A percentile compares a stretch with the other conserved stretches of the same genome.
Conservation (phyloP, 1,284 basidiomycete genomes). For the Pseudozyma tsukubaensis region DNA sequence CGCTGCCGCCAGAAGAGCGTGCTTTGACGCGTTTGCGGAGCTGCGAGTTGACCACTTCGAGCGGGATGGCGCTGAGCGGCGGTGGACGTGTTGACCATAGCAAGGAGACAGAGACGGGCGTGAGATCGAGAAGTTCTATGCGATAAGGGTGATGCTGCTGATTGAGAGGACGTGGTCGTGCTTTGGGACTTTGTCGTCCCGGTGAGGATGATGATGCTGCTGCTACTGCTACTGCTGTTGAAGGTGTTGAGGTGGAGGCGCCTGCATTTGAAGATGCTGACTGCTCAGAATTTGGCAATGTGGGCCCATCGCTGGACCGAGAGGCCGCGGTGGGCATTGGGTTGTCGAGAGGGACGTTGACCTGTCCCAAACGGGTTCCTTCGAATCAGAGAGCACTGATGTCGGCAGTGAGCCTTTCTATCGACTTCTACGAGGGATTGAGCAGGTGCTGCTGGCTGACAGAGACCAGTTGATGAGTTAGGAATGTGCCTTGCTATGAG, state of each 20-base stretch:
- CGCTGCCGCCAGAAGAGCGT: constrained; percentile 7
- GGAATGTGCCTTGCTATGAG: not conserved
- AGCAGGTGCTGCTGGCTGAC: not conserved
- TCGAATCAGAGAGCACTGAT: not conserved
- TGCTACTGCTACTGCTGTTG: constrained; percentile 18
- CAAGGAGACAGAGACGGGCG: constrained; percentile 59
- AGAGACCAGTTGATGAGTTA: too few relatives aligned
- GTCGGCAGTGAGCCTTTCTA: too few relatives aligned
- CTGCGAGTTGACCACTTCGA: constrained; percentile 41
- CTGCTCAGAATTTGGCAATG: constrained; percentile 16
- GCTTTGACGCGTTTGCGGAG: constrained; percentile 39
- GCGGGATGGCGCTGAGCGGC: constrained; percentile 56
- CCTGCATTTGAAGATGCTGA: constrained; percentile 3
- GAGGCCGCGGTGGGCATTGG: constrained; percentile 47
- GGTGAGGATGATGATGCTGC: constrained; percentile 16
- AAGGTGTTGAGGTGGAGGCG: constrained; percentile 4
- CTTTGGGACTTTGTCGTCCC: constrained; percentile 23
- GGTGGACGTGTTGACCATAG: constrained; percentile 59
- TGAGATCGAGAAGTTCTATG: constrained; percentile 60
- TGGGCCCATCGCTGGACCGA: constrained; percentile 47
- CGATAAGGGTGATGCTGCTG: constrained; percentile 57
- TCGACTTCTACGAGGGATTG: not conserved
- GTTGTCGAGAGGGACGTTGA: not conserved
- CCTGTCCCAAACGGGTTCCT: not conserved
- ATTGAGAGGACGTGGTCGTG: constrained; percentile 31